Conservation (phyloP, 2,329 filamentous ascomycete species). For the Claviceps citrina region DNA sequence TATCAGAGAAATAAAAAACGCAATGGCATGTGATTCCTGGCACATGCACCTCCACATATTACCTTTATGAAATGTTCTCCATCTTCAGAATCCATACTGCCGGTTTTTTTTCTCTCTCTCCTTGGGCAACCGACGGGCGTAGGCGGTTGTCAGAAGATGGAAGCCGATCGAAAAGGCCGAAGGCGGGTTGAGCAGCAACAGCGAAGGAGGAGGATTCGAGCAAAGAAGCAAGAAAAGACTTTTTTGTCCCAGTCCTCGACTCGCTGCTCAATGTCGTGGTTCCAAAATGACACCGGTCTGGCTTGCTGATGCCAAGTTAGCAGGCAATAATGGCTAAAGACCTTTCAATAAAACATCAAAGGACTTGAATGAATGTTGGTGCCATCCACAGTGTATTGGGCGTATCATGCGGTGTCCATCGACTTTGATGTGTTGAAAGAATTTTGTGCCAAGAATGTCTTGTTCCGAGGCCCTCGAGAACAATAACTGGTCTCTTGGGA, state of each 20-base stretch:
- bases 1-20: too few species aligned
- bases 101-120: background rate
- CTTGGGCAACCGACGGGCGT: too few species aligned
- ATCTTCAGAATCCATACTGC: slow-evolving; percentile 73
- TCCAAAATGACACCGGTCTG: background rate
- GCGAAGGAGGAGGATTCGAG: too few species aligned
- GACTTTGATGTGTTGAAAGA: background rate
- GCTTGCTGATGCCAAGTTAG: slow-evolving; percentile 1
- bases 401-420: background rate
- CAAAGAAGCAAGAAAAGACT: too few species aligned
- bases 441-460: background rate
- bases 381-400: background rate
- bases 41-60: slow-evolving; percentile 14
- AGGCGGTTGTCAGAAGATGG: background rate
- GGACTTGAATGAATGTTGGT: background rate
- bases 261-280: background rate
- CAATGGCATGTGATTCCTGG: background rate
- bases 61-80: slow-evolving; percentile 81
- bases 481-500: slow-evolving; percentile 1
- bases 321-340: background rate
- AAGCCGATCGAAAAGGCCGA: background rate
- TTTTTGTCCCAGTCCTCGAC: background rate
- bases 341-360: background rate
- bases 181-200: background rate
- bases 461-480: slow-evolving; percentile 1